Percentiles rank a stretch among this genome's conserved stretches.
phyloP scores from a whole-genome alignment of 257 asterid genomes.

The Solanum chmielewskii region DNA sequence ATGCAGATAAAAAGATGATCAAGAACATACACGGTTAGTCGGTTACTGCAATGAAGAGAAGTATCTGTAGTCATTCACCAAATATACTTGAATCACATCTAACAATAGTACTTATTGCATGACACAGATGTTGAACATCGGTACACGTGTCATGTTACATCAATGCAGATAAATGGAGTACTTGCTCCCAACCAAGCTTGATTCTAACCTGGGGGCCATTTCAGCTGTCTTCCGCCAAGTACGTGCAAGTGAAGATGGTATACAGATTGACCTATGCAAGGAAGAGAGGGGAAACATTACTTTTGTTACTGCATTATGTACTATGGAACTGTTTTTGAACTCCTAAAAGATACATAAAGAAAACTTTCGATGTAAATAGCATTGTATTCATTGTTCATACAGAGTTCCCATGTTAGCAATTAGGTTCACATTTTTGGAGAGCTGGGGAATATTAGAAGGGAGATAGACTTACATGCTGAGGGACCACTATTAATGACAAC shows the following conservation, averaged over 20 bases:
- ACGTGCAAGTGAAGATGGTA: slow-evolving; percentile 97
- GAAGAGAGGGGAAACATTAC: background rate
- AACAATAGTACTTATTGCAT: background rate
- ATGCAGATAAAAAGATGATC: background rate
- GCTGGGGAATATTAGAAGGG: background rate
- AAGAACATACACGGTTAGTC: background rate
- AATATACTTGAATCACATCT: background rate
- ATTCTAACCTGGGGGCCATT: slow-evolving; percentile 91
- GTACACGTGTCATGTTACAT: background rate
- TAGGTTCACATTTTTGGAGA: background rate
- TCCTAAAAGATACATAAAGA: background rate
- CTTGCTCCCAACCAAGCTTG: background rate
- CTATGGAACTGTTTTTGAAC: background rate
- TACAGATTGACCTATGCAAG: slow-evolving; percentile 76
- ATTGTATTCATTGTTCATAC: background rate
- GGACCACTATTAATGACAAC: slow-evolving; percentile 84
- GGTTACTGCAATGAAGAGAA: background rate
- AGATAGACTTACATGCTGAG: slow-evolving; percentile 53
- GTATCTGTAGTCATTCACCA: background rate
- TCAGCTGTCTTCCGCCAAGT: slow-evolving; percentile 92
- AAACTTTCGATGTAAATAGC: background rate
- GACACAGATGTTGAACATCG: background rate
- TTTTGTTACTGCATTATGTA: background rate
- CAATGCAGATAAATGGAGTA: background rate
- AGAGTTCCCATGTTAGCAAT: background rate